Percentiles rank a stretch among this genome's conserved stretches.
phyloP scores from a whole-genome alignment of 352 stramenopile genomes.

The Phytophthora megakarya region DNA sequence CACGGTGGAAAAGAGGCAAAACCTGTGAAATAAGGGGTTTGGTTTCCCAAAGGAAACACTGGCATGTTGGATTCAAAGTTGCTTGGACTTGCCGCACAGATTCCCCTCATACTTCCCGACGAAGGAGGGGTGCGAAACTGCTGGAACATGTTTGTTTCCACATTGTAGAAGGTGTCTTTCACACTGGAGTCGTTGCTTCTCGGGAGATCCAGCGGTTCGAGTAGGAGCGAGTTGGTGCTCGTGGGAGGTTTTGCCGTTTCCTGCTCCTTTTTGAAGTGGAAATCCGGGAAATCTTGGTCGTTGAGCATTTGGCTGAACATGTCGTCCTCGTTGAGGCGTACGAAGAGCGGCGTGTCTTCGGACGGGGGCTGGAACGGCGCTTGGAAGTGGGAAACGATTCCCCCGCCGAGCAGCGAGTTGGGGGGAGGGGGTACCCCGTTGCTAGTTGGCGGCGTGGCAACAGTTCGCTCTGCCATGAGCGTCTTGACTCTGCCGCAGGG shows the following conservation, averaged over 20 bases:
- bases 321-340: constrained; percentile 48
- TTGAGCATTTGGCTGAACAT: constrained; percentile 52
- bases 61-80: constrained; percentile 36
- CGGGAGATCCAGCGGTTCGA: constrained; percentile 48
- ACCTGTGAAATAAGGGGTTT: constrained; percentile 7
- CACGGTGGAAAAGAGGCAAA: constrained; percentile 16
- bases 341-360: constrained; percentile 34
- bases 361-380: constrained; percentile 25
- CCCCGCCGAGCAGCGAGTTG: constrained; percentile 41
- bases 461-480: constrained; percentile 12
- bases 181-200: constrained; percentile 15
- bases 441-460: constrained; percentile 13
- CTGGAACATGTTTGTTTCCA: constrained; percentile 5
- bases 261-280: constrained; percentile 29
- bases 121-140: constrained; percentile 7
- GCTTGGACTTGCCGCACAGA: background rate
- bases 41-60: constrained; percentile 25
- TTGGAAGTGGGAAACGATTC: constrained; percentile 27
- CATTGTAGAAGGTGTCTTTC: constrained; percentile 33
- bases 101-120: constrained; percentile 3
- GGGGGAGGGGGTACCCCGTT: constrained; percentile 30
- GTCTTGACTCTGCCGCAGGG: constrained; percentile 32
- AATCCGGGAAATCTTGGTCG: constrained; percentile 51
- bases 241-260: constrained; percentile 10
- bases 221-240: constrained; percentile 30